Evolutionary conservation across 768 basidiomycete species (phyloP), one percentile per base, ranked within the genome.

Genomic region (Boletales sp.): DNA sequence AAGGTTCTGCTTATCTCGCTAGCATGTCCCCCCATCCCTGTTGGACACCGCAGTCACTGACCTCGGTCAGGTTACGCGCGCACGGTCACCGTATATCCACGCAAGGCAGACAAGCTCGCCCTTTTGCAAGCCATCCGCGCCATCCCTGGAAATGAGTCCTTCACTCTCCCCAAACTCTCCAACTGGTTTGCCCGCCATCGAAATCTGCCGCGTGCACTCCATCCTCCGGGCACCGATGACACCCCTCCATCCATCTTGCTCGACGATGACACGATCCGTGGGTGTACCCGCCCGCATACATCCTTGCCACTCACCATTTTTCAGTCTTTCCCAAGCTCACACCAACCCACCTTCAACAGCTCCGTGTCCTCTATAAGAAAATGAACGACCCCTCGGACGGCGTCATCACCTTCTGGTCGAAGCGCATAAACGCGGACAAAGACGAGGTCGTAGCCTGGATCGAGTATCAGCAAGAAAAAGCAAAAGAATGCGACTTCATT

Each of bases 301-400:
- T 30, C 29, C 42, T 10, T 8, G 4, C 8, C 38, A 45, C 59
- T 59, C 51, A 56, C 32, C 2, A 10, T 9, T 2, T 39, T 5
- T 27, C 43, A 67, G 66, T 67, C 27, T 67, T 69, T 42, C 55
- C 65, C 6, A 58, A 55, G 32, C 54, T 67, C n/a, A 57, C 55
- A 0, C 54, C 59, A 0, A 50, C 10, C 1, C 62, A 68, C 14
- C 53, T 67, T 32, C 45, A 50, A 6, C 61, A 59, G 3, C 59
- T 67, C 29, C 56, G 61, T 0, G 42, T 42, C 0, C 27, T 67
- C 1, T 48, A 64, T 27, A 56, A 30, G 14, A 59, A 57, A 35
- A 43, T 48, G 9, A 2, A 41, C 0, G 45, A 55, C 0, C 67
- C 66, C 1, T 8, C 54, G 0, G 61, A 63, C 1, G 51, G 41